Evolutionary conservation across 148 eudicot genomes (phyloP), one percentile per base, ranked within the genome.

Genomic region (Cornus florida): DNA sequence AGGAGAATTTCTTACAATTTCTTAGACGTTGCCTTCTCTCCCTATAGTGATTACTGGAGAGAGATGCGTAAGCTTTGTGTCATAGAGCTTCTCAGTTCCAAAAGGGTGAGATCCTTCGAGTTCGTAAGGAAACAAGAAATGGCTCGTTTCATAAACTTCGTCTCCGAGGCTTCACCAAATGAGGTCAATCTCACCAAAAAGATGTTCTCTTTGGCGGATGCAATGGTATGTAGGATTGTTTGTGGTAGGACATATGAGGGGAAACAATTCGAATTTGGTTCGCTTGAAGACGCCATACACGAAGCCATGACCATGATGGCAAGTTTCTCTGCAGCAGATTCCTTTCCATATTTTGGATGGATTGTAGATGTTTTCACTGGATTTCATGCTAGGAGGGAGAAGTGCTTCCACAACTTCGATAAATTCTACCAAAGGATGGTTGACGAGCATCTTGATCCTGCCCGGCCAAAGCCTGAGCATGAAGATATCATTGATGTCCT

Each of bases 1-100:
- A 46, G 12, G 1, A 67, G 20, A 50, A 65, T 77, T 32, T 24
- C 72, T 5, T 77, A 77, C 65, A 68, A 67, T 46, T 77, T 48
- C 72, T 13, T 67, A 3, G 72, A 68, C 66, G 65, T 77, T 3
- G 65, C 79, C 24, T 77, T 77, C 38, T 66, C 78, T 19, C 71
- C 60, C 1, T 16, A 67, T 10, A 28, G 19, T 14, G 39, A 76
- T 23, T 7, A 50, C 43, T 76, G 72, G 79, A 33, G 66, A 4
- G 20, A 53, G n/a, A 48, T 6, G 31, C 65, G 50, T 2, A 68
- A 68, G 16, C 20, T 68, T 11, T 67, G 31, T 48, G 64, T 68
- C 24, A n/a, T 9, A 2, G 33, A 67, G 41, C 62, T 77, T 16
- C 50, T 77, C 3, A 68, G 72, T 20, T 5, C 79, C n/a, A 68